Conservation (phyloP, 768 basidiomycete genomes). For the Serendipita sp. region DNA sequence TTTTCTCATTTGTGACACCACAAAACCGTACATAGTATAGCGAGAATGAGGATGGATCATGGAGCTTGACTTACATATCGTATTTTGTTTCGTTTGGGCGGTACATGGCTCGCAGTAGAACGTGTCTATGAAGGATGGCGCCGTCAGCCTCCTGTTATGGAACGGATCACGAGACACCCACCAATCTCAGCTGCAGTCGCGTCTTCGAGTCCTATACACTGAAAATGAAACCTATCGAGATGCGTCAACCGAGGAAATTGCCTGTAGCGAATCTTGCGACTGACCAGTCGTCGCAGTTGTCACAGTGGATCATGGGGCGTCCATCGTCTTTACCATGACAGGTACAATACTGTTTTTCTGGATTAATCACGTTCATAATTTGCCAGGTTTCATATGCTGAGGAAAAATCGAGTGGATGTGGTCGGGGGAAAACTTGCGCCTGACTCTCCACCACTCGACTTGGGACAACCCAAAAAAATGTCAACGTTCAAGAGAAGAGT, state of each 20-base stretch:
- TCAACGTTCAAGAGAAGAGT: slow-evolving; percentile 22
- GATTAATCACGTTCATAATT: slow-evolving; percentile 12
- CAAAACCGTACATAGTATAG: not conserved
- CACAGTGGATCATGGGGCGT: slow-evolving; percentile 65
- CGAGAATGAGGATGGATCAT: not conserved
- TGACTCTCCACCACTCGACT: slow-evolving; percentile 1
- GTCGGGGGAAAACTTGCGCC: not conserved
- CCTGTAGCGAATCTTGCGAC: slow-evolving; percentile 13
- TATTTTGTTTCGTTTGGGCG: slow-evolving; percentile 43
- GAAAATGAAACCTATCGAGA: slow-evolving; percentile 62
- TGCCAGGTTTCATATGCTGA: slow-evolving; percentile 1
- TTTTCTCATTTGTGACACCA: not conserved
- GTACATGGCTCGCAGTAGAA: slow-evolving; percentile 45
- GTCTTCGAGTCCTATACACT: slow-evolving; percentile 49
- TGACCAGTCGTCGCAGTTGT: slow-evolving; percentile 57
- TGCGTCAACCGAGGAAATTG: not conserved
- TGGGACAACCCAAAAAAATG: slow-evolving; percentile 12
- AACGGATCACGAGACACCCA: slow-evolving; percentile 26
- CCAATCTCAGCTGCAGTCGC: slow-evolving; percentile 63
- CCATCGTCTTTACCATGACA: slow-evolving; percentile 62
- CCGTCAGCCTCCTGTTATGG: slow-evolving; percentile 13
- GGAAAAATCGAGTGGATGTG: not conserved
- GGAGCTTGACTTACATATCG: slow-evolving; percentile 57
- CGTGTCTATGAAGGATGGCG: slow-evolving; percentile 28
- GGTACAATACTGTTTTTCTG: slow-evolving; percentile 33